Evolutionary conservation across 768 basidiomycete genomes (phyloP).

Genomic region (Lactarius deliciosus): DNA sequence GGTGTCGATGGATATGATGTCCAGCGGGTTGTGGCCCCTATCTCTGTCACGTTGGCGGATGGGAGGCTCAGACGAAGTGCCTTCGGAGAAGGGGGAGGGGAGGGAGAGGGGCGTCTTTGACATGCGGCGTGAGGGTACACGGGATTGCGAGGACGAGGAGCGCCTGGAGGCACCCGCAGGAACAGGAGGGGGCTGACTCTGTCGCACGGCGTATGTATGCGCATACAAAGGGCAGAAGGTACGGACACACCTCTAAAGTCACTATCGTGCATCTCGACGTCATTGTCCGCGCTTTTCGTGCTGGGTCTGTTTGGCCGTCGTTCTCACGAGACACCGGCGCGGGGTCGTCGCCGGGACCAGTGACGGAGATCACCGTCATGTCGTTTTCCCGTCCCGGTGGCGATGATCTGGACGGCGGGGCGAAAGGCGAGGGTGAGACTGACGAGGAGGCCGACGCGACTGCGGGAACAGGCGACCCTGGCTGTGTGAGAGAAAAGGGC

Average conservation of each 20-base stretch:
- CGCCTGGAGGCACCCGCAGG: too few relatives aligned
- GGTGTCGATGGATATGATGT: conserved; percentile 5
- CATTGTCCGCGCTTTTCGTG: background rate
- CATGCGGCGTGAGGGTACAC: background rate
- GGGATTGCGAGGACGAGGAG: conserved; percentile 2
- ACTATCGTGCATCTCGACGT: background rate
- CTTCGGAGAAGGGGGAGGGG: background rate
- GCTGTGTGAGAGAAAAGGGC: background rate
- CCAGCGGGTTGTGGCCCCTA: background rate
- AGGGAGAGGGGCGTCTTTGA: background rate
- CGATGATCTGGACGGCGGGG: background rate
- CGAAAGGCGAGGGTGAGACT: too few relatives aligned
- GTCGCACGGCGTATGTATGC: conserved; percentile 12
- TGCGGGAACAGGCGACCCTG: background rate
- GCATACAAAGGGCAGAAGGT: too few relatives aligned
- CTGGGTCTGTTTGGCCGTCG: too few relatives aligned
- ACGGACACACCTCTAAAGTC: too few relatives aligned
- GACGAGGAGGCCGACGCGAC: too few relatives aligned
- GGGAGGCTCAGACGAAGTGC: background rate
- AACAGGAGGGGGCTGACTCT: background rate
- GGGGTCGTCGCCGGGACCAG: background rate
- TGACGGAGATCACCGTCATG: background rate
- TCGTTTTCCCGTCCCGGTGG: too few relatives aligned
- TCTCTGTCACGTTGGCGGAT: background rate
- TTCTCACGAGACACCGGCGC: too few relatives aligned